Evolutionary conservation across 371 early-diverging fungal genomes (phyloP).

Genomic region (Syncephalis plumigaleata): DNA sequence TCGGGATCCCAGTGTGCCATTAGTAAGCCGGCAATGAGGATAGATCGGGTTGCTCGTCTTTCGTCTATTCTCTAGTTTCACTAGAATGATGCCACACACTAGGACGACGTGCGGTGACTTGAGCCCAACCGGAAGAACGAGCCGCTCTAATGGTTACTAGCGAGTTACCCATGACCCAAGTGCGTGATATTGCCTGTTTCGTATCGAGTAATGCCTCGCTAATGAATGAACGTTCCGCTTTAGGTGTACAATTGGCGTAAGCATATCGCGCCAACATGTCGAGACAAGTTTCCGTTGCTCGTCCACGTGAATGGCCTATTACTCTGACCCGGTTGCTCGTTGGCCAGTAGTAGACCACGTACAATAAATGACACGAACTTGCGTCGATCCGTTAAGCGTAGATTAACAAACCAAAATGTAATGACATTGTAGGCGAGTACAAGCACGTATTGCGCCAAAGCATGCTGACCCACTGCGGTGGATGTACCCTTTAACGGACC

Average conservation of each 20-base stretch:
- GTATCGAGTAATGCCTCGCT: slow-evolving; percentile 2
- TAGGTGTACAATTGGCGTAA: slow-evolving; percentile 51
- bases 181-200: slow-evolving; percentile 24
- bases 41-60: slow-evolving; percentile 32
- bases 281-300: slow-evolving; percentile 77
- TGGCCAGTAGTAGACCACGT: slow-evolving; percentile 41
- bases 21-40: slow-evolving; percentile 33
- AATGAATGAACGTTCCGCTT: slow-evolving; percentile 20
- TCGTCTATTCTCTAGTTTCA: slow-evolving; percentile 44
- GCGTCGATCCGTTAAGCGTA: slow-evolving; percentile 50
- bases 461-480: slow-evolving; percentile 13
- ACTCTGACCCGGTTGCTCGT: slow-evolving; percentile 8
- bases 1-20: slow-evolving; percentile 36
- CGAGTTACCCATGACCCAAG: slow-evolving; percentile 78
- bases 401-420: slow-evolving; percentile 68
- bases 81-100: slow-evolving; percentile 53
- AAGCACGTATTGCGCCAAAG: slow-evolving; percentile 59
- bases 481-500: slow-evolving; percentile 6
- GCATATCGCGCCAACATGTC: slow-evolving; percentile 83
- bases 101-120: slow-evolving; percentile 67
- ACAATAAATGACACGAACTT: slow-evolving; percentile 72
- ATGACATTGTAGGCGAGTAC: slow-evolving; percentile 85
- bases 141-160: slow-evolving; percentile 56
- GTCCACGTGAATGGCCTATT: neutral
- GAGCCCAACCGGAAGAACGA: slow-evolving; percentile 49